phyloP scores from a whole-genome alignment of 805 yeast species.

The Lipomyces yamadae region DNA sequence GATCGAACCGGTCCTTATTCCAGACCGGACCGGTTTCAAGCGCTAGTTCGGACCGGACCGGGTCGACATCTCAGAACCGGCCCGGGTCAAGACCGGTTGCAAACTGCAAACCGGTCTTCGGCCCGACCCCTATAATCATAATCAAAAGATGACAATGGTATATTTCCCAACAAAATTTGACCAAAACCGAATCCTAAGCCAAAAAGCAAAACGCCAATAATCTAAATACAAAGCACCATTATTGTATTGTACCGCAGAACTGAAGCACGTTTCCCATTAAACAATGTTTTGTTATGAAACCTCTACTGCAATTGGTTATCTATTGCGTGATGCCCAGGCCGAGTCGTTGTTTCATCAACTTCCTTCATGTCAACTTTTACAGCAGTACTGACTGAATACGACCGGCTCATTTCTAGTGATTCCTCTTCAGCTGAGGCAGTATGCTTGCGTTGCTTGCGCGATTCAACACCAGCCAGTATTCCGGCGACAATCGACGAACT shows the following conservation, averaged over 20 bases:
- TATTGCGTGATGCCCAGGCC: not conserved
- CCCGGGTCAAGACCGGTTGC: too few species aligned
- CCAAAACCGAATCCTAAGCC: not conserved
- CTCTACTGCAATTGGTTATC: not conserved
- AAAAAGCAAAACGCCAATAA: not conserved
- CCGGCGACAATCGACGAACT: conserved; percentile 24
- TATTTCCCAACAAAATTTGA: not conserved
- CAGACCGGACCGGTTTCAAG: too few species aligned
- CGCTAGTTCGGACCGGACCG: not conserved
- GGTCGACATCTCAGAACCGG: too few species aligned
- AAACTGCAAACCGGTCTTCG: too few species aligned
- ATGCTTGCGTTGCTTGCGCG: conserved; percentile 15
- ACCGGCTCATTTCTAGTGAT: not conserved
- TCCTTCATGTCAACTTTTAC: not conserved
- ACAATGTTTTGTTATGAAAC: not conserved
- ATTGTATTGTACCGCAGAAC: too few species aligned
- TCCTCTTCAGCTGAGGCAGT: not conserved
- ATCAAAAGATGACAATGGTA: too few species aligned
- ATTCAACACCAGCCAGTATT: conserved; percentile 24
- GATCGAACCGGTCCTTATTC: too few species aligned
- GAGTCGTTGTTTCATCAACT: not conserved
- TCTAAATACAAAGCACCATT: not conserved
- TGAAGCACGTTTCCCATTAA: too few species aligned
- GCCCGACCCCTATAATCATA: too few species aligned
- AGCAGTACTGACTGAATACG: not conserved